Conservation (phyloP, 192 early-diverging fungal species). For the Linnemannia elongata region DNA sequence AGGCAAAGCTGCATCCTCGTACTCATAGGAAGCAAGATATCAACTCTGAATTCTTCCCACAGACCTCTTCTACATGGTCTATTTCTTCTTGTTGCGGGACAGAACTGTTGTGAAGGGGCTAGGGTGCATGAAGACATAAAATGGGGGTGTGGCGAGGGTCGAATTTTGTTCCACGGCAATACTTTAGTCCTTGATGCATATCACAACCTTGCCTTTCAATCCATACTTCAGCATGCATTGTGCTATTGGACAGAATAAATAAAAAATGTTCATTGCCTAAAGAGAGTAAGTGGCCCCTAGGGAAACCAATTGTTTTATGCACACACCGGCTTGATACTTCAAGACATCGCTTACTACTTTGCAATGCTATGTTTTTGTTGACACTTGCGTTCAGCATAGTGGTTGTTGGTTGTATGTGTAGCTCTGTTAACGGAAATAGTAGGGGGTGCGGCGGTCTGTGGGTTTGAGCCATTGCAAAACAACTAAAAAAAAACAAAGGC, state of each 20-base stretch:
- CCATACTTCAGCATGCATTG: too few species aligned
- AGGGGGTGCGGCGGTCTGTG: neutral
- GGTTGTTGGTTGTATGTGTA: neutral
- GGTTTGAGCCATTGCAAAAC: neutral
- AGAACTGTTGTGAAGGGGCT: neutral
- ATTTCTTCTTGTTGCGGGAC: neutral
- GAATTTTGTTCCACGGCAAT: neutral
- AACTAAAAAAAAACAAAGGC: neutral
- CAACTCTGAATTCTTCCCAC: too few species aligned
- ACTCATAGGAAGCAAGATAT: neutral
- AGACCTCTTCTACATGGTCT: neutral
- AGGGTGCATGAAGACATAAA: neutral
- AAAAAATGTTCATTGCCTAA: neutral
- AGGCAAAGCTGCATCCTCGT: neutral
- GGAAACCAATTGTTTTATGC: neutral
- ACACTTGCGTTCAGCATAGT: neutral
- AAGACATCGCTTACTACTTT: neutral
- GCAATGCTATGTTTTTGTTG: neutral
- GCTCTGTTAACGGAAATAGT: neutral
- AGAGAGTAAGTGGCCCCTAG: neutral
- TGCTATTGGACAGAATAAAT: too few species aligned
- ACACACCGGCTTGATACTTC: neutral
- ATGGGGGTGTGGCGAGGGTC: neutral
- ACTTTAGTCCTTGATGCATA: constrained; percentile 3
- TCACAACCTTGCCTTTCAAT: neutral